phyloP scores from a whole-genome alignment of 495 filamentous ascomycete genomes.

The Lichenothelia convexa region DNA sequence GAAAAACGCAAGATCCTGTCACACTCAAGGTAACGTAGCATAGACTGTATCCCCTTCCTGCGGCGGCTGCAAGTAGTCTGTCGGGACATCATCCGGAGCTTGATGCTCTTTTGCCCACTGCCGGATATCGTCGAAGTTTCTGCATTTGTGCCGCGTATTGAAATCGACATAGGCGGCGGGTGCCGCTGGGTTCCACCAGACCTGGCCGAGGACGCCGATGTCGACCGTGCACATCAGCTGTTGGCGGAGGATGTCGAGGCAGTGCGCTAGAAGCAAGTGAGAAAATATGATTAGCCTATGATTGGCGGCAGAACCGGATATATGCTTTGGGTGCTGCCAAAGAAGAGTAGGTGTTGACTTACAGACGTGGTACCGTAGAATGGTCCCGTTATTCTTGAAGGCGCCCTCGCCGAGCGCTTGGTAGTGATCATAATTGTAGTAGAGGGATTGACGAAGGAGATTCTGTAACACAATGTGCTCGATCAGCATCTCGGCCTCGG shows the following conservation, averaged over 20 bases:
- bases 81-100: conserved; percentile 21
- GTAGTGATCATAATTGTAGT: conserved; percentile 41
- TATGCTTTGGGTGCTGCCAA: too few species aligned
- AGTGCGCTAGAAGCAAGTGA: conserved; percentile 23
- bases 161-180: conserved; percentile 35
- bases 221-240: conserved; percentile 38
- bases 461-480: conserved; percentile 18
- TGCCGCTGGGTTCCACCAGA: conserved; percentile 28
- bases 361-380: conserved; percentile 32
- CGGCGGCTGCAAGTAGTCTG: conserved; percentile 27
- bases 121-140: conserved; percentile 34
- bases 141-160: conserved; percentile 34
- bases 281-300: not conserved
- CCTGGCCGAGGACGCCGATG: conserved; percentile 32
- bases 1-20: too few species aligned
- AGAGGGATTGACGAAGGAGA: conserved; percentile 33
- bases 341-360: too few species aligned
- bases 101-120: conserved; percentile 32
- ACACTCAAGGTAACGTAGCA: conserved; percentile 19
- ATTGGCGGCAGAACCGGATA: not conserved
- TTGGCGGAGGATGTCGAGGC: conserved; percentile 35
- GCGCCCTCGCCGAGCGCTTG: conserved; percentile 25
- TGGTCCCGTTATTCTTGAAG: conserved; percentile 30
- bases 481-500: too few species aligned
- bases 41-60: conserved; percentile 22